A percentile compares a stretch with the other conserved stretches of the same genome.
These are phyloP conservation scores for Blastomyces silverae DNA, from an alignment of 2,329 filamentous ascomycete genomes.

Conservation along the genomic window DNA sequence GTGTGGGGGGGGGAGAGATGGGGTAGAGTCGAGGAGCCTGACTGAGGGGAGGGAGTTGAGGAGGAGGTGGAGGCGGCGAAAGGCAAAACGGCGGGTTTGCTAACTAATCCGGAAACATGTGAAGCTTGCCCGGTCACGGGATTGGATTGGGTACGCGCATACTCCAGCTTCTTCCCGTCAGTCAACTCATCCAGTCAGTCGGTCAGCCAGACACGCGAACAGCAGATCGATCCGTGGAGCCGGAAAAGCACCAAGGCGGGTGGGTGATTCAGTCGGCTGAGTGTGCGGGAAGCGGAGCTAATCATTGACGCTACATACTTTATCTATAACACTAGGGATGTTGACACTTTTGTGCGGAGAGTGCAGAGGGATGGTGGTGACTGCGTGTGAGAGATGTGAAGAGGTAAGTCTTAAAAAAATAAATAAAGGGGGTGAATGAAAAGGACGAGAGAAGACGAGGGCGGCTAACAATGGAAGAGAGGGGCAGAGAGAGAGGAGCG, in stretches of 20 bases:
- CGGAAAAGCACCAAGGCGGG: not conserved
- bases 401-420: not conserved
- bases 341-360: not conserved
- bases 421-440: not conserved
- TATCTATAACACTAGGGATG: not conserved
- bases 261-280: conserved; percentile 3
- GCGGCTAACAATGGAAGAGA: not conserved
- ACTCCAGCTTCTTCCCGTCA: not conserved
- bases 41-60: not conserved
- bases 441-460: not conserved
- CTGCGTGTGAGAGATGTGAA: not conserved
- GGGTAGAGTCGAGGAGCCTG: not conserved
- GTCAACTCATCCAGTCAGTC: not conserved
- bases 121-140: conserved; percentile 6
- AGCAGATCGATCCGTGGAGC: not conserved
- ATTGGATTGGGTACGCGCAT: not conserved
- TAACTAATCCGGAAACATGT: conserved; percentile 6
- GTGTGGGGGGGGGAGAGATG: not conserved
- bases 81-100: not conserved
- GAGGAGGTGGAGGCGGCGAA: not conserved
- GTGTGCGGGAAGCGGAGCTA: not conserved
- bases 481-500: not conserved
- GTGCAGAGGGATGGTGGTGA: not conserved
- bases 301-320: not conserved
- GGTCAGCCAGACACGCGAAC: not conserved